Evolutionary conservation across 352 stramenopile genomes (phyloP).

Genomic region (Stephanocyclus meneghinianus): DNA sequence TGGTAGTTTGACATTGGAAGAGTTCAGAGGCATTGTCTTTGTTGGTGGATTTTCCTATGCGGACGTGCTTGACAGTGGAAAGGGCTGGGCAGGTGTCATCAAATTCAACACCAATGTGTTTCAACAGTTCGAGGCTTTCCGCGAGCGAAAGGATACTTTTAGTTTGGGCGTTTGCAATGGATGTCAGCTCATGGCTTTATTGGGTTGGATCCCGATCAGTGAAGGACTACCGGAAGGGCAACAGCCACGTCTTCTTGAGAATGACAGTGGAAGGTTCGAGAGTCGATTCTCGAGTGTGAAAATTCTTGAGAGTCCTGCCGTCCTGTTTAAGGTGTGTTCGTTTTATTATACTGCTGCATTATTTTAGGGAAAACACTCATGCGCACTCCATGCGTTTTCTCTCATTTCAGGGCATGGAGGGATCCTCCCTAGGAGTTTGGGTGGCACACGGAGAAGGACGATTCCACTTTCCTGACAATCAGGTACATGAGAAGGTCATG

Average conservation of each 20-base stretch:
- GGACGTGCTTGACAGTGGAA: conserved; percentile 97
- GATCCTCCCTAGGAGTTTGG: conserved; percentile 96
- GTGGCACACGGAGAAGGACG: conserved; percentile 93
- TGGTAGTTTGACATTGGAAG: conserved; percentile 89
- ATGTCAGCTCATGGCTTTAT: conserved; percentile 98
- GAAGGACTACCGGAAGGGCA: conserved; percentile 77
- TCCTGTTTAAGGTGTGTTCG: conserved; percentile 89
- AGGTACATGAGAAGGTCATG: conserved; percentile 88
- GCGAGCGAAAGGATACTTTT: conserved; percentile 94
- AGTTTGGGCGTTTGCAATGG: conserved; percentile 99
- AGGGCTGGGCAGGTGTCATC: conserved; percentile 97
- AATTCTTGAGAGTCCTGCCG: conserved; percentile 91
- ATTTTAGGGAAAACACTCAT: no score
- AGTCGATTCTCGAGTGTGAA: conserved; percentile 95
- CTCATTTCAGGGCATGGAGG: conserved; percentile 89
- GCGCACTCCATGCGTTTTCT: not conserved
- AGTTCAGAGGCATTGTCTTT: conserved; percentile 97
- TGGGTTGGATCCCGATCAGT: conserved; percentile 92
- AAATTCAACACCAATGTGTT: conserved; percentile 95
- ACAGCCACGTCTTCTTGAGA: conserved; percentile 96
- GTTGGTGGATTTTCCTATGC: conserved; percentile 98
- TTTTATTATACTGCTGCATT: no score
- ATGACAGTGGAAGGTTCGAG: conserved; percentile 95
- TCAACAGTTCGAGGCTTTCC: conserved; percentile 96
- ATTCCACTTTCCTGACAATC: conserved; percentile 93